Evolutionary conservation across 768 basidiomycete species (phyloP), one percentile per base, ranked within the genome.

Genomic region (Tylopilus balloui): DNA sequence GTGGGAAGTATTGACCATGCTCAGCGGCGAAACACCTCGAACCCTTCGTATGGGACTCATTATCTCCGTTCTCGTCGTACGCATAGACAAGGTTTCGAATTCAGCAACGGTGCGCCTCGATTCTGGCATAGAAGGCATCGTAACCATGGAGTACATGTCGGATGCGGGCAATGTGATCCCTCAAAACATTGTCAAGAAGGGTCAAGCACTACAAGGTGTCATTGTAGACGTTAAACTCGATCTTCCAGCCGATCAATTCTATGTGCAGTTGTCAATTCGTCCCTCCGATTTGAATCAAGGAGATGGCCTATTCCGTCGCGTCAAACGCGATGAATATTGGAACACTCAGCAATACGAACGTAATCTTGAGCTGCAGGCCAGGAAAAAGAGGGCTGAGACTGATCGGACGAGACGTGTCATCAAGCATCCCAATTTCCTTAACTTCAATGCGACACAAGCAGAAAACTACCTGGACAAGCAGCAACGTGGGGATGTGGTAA

Each of bases 391-490:
- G 40, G 83, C 88, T 2, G 87, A 92, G 61, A 84, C 81, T 9
- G 87, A 89, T 57, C 78, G 80, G 52, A 79, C 83, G 29, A 80
- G 91, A 51, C 77, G 95, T 21, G 83, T 95, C 45, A 90, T 99
- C 72, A 92, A 97, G 65, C 96, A 99, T 66, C 96, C 95, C 2
- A 93, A 95, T 68, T 99, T 97, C 80, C 89, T 94, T 64, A 92
- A 96, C 62, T 84, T 95, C 75, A 94, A 91, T 55, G 83, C 89
- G 7, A 72, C 78, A 13, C 87, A 96, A 57, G 94, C 96, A 2
- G 96, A 98, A 69, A 77, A 83, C 29, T 88, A 86, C 63, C 74
- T 99, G 52, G 88, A 91, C 56, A 84, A 84, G 57, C 89, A 92
- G 64, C 92, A 93, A 58, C 82, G 91, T 17, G 96, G 96, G 10